Percentiles rank a stretch among this genome's conserved stretches.
phyloP scores from a whole-genome alignment of 768 basidiomycete species.

The Tricholoma matsutake region DNA sequence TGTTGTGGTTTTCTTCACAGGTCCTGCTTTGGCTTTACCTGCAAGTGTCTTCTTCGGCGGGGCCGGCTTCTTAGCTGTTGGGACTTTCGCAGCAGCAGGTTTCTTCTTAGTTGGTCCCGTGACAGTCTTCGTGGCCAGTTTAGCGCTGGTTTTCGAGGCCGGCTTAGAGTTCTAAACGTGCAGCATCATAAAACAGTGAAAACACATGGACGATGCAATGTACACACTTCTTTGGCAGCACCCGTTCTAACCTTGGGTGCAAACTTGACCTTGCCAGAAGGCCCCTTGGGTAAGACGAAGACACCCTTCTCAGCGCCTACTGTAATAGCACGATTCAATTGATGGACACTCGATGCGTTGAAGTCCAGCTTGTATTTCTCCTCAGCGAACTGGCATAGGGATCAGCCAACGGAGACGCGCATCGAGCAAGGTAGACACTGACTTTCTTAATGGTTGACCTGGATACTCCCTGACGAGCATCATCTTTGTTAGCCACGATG shows the following conservation, averaged over 20 bases:
- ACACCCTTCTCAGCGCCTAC: slow-evolving; percentile 54
- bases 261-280: slow-evolving; percentile 64
- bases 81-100: slow-evolving; percentile 23
- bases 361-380: slow-evolving; percentile 77
- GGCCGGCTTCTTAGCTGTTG: slow-evolving; percentile 17
- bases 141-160: slow-evolving; percentile 34
- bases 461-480: slow-evolving; percentile 70
- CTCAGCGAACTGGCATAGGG: slow-evolving; percentile 63
- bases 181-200: slow-evolving; percentile 3
- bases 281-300: slow-evolving; percentile 38
- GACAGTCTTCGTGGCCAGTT: slow-evolving; percentile 30
- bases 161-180: slow-evolving; percentile 45
- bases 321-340: slow-evolving; percentile 72
- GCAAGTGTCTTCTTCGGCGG: slow-evolving; percentile 24
- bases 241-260: slow-evolving; percentile 50
- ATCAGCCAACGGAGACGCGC: slow-evolving; percentile 9
- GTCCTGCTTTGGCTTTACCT: slow-evolving; percentile 19
- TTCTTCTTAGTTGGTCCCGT: slow-evolving; percentile 35
- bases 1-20: slow-evolving; percentile 38
- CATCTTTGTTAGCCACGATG: slow-evolving; percentile 61
- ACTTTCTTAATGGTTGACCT: slow-evolving; percentile 82
- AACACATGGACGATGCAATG: slow-evolving; percentile 1
- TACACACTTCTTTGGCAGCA: slow-evolving; percentile 59
- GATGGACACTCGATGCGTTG: slow-evolving; percentile 60
- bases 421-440: not conserved